These are phyloP conservation scores for Aspergillus sp. DNA, from an alignment of 2,329 filamentous ascomycete genomes.

Conservation along the genomic window DNA sequence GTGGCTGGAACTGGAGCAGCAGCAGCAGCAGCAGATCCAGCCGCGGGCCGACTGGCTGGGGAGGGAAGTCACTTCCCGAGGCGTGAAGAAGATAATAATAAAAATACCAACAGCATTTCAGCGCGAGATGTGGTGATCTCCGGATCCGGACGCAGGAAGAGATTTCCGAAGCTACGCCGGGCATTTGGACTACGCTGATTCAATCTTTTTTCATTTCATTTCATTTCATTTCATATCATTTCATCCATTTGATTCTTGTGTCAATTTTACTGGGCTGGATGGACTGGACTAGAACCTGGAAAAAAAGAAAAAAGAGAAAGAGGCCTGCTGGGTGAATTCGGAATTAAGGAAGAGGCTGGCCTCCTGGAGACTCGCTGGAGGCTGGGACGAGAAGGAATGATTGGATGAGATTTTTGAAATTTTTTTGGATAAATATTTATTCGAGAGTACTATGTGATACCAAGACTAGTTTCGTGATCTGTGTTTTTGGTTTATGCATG, in stretches of 20 bases:
- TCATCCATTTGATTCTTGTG: not conserved
- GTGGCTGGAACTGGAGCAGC: too few relatives aligned
- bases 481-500: too few relatives aligned
- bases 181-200: constrained; percentile 33
- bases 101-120: too few relatives aligned
- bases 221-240: not conserved
- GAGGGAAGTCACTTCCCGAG: not conserved
- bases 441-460: too few relatives aligned
- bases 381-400: not conserved
- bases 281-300: too few relatives aligned
- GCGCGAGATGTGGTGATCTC: constrained; percentile 27
- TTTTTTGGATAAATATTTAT: too few relatives aligned
- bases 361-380: not conserved
- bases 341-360: too few relatives aligned
- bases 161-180: constrained; percentile 37
- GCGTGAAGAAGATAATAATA: not conserved
- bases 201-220: not conserved
- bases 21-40: not conserved
- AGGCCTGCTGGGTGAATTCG: too few relatives aligned
- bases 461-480: too few relatives aligned
- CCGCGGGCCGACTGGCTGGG: not conserved
- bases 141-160: constrained; percentile 37
- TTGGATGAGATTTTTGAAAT: too few relatives aligned
- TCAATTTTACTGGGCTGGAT: too few relatives aligned
- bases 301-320: too few relatives aligned